Evolutionary conservation across 768 basidiomycete genomes (phyloP).

Genomic region (Boletus fagicola): DNA sequence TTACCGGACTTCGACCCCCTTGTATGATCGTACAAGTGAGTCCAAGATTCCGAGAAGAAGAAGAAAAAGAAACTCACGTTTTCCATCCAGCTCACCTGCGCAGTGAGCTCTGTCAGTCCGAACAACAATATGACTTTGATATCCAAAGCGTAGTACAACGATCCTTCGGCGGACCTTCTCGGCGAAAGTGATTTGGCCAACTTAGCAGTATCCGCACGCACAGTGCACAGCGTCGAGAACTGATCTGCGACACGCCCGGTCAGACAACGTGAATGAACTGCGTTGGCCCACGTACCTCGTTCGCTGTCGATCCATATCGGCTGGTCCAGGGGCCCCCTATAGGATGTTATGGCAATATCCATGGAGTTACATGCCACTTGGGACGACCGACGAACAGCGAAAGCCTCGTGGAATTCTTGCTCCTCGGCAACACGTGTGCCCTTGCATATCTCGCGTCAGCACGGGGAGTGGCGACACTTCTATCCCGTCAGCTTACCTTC

Average conservation of each 20-base stretch:
- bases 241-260: slow-evolving; percentile 20
- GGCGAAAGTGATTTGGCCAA: slow-evolving; percentile 27
- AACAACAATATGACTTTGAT: slow-evolving; percentile 45
- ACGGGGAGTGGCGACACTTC: background rate
- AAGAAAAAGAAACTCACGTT: slow-evolving; percentile 37
- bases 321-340: slow-evolving; percentile 27
- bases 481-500: slow-evolving; percentile 30
- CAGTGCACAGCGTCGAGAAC: slow-evolving; percentile 36
- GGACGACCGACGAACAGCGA: slow-evolving; percentile 30
- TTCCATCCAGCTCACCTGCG: slow-evolving; percentile 51
- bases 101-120: slow-evolving; percentile 52
- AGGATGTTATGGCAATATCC: slow-evolving; percentile 29
- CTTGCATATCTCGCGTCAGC: slow-evolving; percentile 24
- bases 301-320: slow-evolving; percentile 37
- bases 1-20: slow-evolving; percentile 42
- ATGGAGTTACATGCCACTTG: slow-evolving; percentile 23
- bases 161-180: slow-evolving; percentile 22
- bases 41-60: background rate
- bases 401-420: slow-evolving; percentile 43
- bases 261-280: background rate
- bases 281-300: slow-evolving; percentile 20
- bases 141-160: slow-evolving; percentile 28
- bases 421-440: slow-evolving; percentile 45
- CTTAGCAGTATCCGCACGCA: slow-evolving; percentile 34
- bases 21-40: background rate